Percentiles rank a stretch among this genome's conserved stretches.
These are phyloP conservation scores for Tricholoma bakamatsutake DNA, from an alignment of 768 basidiomycete species.

Conservation along the genomic window DNA sequence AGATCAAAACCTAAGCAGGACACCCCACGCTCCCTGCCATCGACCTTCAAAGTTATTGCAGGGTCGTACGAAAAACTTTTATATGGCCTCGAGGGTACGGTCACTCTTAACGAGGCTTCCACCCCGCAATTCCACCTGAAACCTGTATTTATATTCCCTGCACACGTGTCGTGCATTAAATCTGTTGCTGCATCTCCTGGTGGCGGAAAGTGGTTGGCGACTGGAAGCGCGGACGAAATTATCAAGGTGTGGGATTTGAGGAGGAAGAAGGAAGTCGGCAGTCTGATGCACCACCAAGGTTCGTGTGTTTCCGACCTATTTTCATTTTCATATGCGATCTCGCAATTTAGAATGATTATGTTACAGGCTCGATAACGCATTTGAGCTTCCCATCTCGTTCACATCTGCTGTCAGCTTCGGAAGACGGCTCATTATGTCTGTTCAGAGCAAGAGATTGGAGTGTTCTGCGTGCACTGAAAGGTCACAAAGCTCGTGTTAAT, in stretches of 20 bases:
- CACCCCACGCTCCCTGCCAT: constrained; percentile 29
- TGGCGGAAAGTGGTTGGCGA: constrained; percentile 95
- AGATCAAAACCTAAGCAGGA: constrained; percentile 11
- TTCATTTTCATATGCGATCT: constrained; percentile 1
- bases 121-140: constrained; percentile 39
- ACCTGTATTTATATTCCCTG: constrained; percentile 94
- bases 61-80: constrained; percentile 97
- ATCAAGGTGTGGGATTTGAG: constrained; percentile 96
- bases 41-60: constrained; percentile 78
- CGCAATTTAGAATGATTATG: constrained; percentile 1
- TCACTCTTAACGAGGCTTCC: constrained; percentile 28
- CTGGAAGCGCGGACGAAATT: constrained; percentile 93
- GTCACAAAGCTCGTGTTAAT: constrained; percentile 93
- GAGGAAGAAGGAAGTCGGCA: constrained; percentile 89
- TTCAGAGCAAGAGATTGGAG: constrained; percentile 95
- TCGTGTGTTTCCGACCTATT: constrained; percentile 8
- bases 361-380: constrained; percentile 83
- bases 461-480: constrained; percentile 80
- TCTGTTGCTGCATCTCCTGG: constrained; percentile 82
- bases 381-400: constrained; percentile 84
- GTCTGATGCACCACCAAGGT: constrained; percentile 95
- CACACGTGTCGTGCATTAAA: constrained; percentile 91
- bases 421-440: constrained; percentile 85
- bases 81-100: constrained; percentile 77
- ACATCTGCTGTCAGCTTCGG: constrained; percentile 86